Evolutionary conservation across 2,329 filamentous ascomycete genomes (phyloP).

Genomic region (Trichoderma guizhouense): DNA sequence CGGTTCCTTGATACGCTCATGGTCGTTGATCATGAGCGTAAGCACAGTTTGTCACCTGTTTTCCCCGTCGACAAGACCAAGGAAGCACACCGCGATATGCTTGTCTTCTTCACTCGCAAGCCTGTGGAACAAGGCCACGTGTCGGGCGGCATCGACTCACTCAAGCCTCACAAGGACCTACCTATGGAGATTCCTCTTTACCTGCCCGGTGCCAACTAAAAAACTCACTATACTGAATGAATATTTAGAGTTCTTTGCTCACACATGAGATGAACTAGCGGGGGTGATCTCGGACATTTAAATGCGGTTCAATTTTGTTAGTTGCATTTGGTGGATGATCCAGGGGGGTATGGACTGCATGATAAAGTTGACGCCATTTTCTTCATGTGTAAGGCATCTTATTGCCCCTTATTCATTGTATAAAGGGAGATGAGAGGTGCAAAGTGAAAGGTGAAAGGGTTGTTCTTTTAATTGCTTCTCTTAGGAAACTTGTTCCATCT

Average conservation of each 20-base stretch:
- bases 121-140: constrained; percentile 25
- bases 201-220: constrained; percentile 18
- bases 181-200: constrained; percentile 29
- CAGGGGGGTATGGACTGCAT: not conserved
- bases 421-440: not conserved
- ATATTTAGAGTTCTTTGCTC: not conserved
- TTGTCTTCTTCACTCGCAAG: constrained; percentile 31
- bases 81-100: constrained; percentile 29
- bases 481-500: not conserved
- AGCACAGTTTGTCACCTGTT: constrained; percentile 29
- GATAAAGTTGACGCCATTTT: not conserved
- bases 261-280: not conserved
- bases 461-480: not conserved
- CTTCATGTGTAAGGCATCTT: not conserved
- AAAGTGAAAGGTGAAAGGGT: not conserved
- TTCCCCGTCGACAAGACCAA: constrained; percentile 23
- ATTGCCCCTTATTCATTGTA: not conserved
- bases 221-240: not conserved
- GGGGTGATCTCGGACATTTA: not conserved
- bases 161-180: constrained; percentile 24
- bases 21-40: constrained; percentile 29
- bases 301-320: not conserved
- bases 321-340: not conserved
- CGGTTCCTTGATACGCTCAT: constrained; percentile 29
- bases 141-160: constrained; percentile 27